Percentiles rank a stretch among this genome's conserved stretches.
These are phyloP conservation scores for Pseudomassariella vexata DNA, from an alignment of 2,329 filamentous ascomycete species.

Conservation along the genomic window DNA sequence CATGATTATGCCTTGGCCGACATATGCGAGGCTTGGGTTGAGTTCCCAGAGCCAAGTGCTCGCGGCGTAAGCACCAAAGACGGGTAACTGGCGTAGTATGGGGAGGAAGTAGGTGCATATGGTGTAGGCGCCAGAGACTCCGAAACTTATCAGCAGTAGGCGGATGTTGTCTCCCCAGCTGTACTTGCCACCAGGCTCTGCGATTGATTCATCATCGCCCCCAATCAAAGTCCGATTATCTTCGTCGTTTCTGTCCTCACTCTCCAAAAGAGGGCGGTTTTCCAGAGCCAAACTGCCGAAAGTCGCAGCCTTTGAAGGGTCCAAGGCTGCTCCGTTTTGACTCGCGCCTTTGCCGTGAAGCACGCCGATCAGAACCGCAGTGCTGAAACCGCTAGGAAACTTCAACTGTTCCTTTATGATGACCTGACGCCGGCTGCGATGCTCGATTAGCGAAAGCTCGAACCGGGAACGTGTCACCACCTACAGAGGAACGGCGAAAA, in stretches of 20 bases:
- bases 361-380: slow-evolving; percentile 86
- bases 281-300: slow-evolving; percentile 27
- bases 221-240: slow-evolving; percentile 8
- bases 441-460: no score
- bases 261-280: slow-evolving; percentile 20
- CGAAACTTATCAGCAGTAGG: slow-evolving; percentile 51
- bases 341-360: slow-evolving; percentile 62
- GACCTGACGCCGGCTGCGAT: slow-evolving; percentile 66
- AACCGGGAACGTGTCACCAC: slow-evolving; percentile 13
- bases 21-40: slow-evolving; percentile 94
- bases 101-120: slow-evolving; percentile 87
- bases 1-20: slow-evolving; percentile 98
- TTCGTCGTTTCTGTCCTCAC: slow-evolving; percentile 13
- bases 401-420: slow-evolving; percentile 88
- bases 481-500: slow-evolving; percentile 86
- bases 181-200: slow-evolving; percentile 29
- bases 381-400: slow-evolving; percentile 94
- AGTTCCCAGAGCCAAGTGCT: slow-evolving; percentile 88
- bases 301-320: slow-evolving; percentile 21
- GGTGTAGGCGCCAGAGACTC: slow-evolving; percentile 61
- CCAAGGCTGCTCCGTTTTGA: slow-evolving; percentile 18
- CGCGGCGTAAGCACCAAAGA: slow-evolving; percentile 73
- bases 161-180: slow-evolving; percentile 44
- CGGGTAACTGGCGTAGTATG: slow-evolving; percentile 73
- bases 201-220: slow-evolving; percentile 19